A percentile compares a stretch with the other conserved stretches of the same genome.
phyloP scores from a whole-genome alignment of 2,329 filamentous ascomycete species.

The Paracorniculantispora psalliotae region DNA sequence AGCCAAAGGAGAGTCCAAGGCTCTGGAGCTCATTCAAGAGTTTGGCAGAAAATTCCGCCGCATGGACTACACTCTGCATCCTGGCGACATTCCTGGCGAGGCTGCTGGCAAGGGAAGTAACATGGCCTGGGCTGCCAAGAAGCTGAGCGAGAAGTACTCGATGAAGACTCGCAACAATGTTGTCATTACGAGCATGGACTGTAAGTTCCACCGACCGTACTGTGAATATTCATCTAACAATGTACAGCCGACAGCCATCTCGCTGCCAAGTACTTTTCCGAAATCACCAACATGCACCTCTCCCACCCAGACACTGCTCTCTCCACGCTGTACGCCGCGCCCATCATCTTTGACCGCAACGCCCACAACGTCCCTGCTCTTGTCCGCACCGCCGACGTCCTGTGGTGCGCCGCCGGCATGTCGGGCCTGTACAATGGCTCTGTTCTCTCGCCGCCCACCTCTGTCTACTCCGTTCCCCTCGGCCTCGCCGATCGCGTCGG shows the following conservation, averaged over 20 bases:
- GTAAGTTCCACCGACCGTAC: conserved; percentile 40
- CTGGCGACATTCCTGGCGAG: conserved; percentile 59
- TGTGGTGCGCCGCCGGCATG: conserved; percentile 67
- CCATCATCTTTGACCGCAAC: conserved; percentile 71
- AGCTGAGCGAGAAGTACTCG: conserved; percentile 58
- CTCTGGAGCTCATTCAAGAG: conserved; percentile 54
- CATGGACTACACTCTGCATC: conserved; percentile 64
- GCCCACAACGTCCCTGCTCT: conserved; percentile 62
- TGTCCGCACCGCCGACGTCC: conserved; percentile 65
- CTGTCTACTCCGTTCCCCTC: conserved; percentile 67
- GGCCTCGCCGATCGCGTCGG: conserved; percentile 62
- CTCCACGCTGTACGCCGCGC: conserved; percentile 63
- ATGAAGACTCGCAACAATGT: conserved; percentile 52
- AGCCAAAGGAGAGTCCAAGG: conserved; percentile 55
- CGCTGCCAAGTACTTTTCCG: conserved; percentile 60
- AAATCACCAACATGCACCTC: conserved; percentile 59
- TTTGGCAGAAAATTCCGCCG: conserved; percentile 61
- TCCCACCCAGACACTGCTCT: conserved; percentile 53
- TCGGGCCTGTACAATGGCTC: conserved; percentile 63
- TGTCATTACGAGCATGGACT: conserved; percentile 67
- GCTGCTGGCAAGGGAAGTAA: conserved; percentile 73
- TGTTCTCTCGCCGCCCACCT: conserved; percentile 63
- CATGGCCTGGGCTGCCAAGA: conserved; percentile 63
- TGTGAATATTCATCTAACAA: too few species aligned
- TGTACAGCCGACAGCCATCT: conserved; percentile 64